Percentiles rank a stretch among this genome's conserved stretches.
These are phyloP conservation scores for Stentor coeruleus DNA, from an alignment of 73 alveolate species.

Conservation along the genomic window DNA sequence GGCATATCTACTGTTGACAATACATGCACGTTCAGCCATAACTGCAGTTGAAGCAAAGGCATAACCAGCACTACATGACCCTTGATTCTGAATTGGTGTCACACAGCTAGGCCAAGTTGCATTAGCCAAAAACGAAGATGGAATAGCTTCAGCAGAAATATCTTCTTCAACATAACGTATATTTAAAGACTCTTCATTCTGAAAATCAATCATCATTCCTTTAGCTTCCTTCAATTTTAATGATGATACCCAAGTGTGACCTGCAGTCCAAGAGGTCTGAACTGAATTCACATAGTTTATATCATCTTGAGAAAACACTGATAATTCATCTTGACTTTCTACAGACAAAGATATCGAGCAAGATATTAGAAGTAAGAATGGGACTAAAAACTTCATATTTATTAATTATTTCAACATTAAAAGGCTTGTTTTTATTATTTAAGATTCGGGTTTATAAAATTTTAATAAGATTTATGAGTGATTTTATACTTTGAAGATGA, in stretches of 20 bases:
- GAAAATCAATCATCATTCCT: no score
- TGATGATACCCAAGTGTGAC: neutral
- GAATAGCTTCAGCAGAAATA: neutral
- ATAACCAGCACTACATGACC: slow-evolving; percentile 95
- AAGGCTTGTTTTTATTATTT: no score
- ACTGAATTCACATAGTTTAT: neutral
- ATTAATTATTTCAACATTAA: no score
- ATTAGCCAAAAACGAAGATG: neutral
- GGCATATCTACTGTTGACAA: slow-evolving; percentile 42
- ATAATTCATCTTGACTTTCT: neutral
- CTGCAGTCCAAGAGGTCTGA: slow-evolving; percentile 6
- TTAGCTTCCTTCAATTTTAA: neutral
- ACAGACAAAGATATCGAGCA: no score
- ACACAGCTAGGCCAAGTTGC: neutral
- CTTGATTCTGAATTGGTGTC: neutral
- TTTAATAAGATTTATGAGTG: no score
- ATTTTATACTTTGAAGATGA: no score
- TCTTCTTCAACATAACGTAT: no score
- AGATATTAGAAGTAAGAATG: no score
- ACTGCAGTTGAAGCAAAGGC: slow-evolving; percentile 96
- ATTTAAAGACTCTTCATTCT: no score
- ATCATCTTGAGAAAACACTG: slow-evolving; percentile 5
- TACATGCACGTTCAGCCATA: slow-evolving; percentile 90
- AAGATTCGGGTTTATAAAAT: no score
- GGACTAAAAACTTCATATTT: no score